A percentile compares a stretch with the other conserved stretches of the same genome.
phyloP scores from a whole-genome alignment of 2,329 filamentous ascomycete genomes.

The Monilinia polystroma region DNA sequence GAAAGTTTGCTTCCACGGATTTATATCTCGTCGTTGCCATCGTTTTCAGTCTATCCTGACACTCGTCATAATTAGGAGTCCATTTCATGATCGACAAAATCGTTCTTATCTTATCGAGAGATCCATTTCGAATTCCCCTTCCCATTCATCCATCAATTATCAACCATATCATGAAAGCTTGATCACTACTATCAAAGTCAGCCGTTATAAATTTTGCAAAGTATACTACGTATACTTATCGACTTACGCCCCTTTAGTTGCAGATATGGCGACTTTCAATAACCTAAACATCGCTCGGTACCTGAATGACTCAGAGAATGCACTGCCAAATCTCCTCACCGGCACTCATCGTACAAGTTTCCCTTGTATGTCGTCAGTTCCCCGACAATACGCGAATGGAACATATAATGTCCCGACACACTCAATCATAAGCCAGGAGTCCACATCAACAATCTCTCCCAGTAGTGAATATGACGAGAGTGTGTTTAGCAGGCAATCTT shows the following conservation, averaged over 20 bases:
- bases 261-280: constrained; percentile 6
- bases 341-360: background rate
- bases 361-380: background rate
- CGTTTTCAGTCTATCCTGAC: background rate
- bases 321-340: constrained; percentile 1
- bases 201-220: background rate
- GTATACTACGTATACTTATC: background rate
- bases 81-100: constrained; percentile 12
- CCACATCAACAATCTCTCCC: constrained; percentile 2
- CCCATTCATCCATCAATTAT: background rate
- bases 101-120: constrained; percentile 18
- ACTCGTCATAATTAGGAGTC: background rate
- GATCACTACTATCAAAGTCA: background rate
- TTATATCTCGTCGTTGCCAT: background rate
- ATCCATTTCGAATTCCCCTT: background rate
- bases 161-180: background rate
- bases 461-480: background rate
- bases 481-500: constrained; percentile 15
- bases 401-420: background rate
- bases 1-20: no score
- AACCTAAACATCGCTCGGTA: background rate
- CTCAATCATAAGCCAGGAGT: background rate
- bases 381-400: constrained; percentile 4
- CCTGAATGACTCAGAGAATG: constrained; percentile 12
- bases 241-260: background rate